Evolutionary conservation across 495 filamentous ascomycete genomes (phyloP).

Genomic region (Penicillium canescens): DNA sequence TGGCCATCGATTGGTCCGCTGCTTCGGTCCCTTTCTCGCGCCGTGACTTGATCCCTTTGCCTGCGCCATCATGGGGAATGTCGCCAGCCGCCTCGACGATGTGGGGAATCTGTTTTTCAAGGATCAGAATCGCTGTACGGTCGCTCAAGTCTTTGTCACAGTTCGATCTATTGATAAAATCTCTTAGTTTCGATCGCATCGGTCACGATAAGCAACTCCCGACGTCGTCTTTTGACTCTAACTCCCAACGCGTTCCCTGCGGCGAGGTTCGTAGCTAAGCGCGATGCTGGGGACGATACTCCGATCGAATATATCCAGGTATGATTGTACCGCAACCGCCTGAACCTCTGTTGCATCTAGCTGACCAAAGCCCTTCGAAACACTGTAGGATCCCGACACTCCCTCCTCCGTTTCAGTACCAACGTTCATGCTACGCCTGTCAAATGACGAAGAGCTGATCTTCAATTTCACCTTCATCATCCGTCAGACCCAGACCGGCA

Average conservation of each 20-base stretch:
- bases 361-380: slow-evolving; percentile 2
- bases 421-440: slow-evolving; percentile 80
- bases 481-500: slow-evolving; percentile 61
- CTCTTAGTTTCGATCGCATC: slow-evolving; percentile 78
- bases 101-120: slow-evolving; percentile 78
- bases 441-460: slow-evolving; percentile 84
- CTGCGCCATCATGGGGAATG: slow-evolving; percentile 75
- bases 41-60: slow-evolving; percentile 28
- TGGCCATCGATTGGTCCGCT: slow-evolving; percentile 35
- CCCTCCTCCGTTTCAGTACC: slow-evolving; percentile 55
- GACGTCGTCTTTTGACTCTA: slow-evolving; percentile 73
- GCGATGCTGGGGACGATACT: slow-evolving; percentile 70
- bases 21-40: slow-evolving; percentile 32
- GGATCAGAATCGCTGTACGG: slow-evolving; percentile 84
- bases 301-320: slow-evolving; percentile 93
- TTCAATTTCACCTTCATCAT: slow-evolving; percentile 93
- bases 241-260: slow-evolving; percentile 89
- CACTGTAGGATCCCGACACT: slow-evolving; percentile 74
- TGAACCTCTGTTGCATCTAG: neutral
- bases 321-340: slow-evolving; percentile 10
- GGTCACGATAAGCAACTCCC: slow-evolving; percentile 75
- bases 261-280: slow-evolving; percentile 72
- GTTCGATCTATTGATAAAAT: slow-evolving; percentile 13
- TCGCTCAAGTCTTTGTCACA: neutral
- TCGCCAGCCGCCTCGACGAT: slow-evolving; percentile 89